phyloP scores from a whole-genome alignment of 192 early-diverging fungal genomes.

The Mortierella antarctica region DNA sequence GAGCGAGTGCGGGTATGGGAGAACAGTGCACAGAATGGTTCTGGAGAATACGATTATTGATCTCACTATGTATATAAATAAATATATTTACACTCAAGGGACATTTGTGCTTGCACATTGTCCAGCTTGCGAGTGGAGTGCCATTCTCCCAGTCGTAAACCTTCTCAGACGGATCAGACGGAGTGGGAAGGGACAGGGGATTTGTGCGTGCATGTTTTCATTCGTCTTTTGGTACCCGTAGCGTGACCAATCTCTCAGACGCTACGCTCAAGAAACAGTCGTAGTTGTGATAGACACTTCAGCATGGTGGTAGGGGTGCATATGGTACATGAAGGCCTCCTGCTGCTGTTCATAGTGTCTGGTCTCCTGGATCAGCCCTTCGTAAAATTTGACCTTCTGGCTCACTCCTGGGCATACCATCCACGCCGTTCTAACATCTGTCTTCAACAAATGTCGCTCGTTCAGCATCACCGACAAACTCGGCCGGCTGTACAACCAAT shows the following conservation, averaged over 20 bases:
- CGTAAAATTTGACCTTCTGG: constrained; percentile 34
- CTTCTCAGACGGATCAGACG: no score
- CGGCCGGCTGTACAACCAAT: constrained; percentile 31
- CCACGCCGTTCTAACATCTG: constrained; percentile 33
- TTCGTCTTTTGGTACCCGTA: no score
- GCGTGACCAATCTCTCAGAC: no score
- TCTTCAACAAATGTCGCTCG: constrained; percentile 28
- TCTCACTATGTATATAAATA: no score
- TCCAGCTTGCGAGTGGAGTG: no score
- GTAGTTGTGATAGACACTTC: not conserved
- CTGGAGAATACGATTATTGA: constrained; percentile 40
- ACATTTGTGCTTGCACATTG: no score
- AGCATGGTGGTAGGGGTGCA: not conserved
- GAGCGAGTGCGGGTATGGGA: constrained; percentile 33
- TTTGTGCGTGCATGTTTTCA: no score
- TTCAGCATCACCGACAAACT: constrained; percentile 32
- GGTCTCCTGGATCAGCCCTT: constrained; percentile 24
- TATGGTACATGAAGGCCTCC: constrained; percentile 3
- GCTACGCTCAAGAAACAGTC: no score
- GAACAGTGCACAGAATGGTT: constrained; percentile 25
- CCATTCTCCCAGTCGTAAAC: no score
- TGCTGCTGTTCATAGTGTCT: constrained; percentile 20
- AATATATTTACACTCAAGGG: no score
- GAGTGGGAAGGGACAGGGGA: no score
- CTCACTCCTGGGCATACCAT: constrained; percentile 38